Evolutionary conservation across 2,329 filamentous ascomycete species (phyloP).

Genomic region (Paraphaeosphaeria sporulosa): DNA sequence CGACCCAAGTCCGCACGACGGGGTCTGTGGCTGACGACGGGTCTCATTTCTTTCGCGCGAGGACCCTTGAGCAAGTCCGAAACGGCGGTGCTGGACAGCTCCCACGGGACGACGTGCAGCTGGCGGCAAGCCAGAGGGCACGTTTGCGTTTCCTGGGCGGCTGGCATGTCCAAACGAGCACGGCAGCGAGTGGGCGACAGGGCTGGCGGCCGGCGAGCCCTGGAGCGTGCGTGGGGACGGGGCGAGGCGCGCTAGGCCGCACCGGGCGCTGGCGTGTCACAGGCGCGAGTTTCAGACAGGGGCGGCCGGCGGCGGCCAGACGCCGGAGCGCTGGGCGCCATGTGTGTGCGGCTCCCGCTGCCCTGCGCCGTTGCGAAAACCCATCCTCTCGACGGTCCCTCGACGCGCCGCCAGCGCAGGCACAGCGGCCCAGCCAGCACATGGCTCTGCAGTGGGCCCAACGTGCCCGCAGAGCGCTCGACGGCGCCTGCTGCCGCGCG

Average conservation of each 20-base stretch:
- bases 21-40: background rate
- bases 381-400: background rate
- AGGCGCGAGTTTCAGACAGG: constrained; percentile 17
- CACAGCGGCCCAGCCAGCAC: background rate
- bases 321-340: background rate
- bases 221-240: background rate
- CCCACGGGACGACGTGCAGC: background rate
- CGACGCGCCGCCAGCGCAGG: background rate
- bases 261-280: constrained; percentile 1
- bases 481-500: no score
- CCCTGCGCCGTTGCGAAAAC: no score
- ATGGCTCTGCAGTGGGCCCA: no score
- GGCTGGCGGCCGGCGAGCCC: background rate
- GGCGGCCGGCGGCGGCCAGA: constrained; percentile 7
- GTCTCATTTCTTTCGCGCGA: background rate
- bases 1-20: background rate
- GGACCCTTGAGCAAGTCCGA: constrained; percentile 24
- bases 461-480: no score
- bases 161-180: background rate
- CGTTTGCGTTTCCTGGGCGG: constrained; percentile 3
- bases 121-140: constrained; percentile 12
- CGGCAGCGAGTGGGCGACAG: background rate
- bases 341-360: background rate
- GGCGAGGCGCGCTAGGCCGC: no score
- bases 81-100: constrained; percentile 11